Base-by-base conservation (phyloP, 2,329 filamentous ascomycete genomes). In the Setomelanomma holmii region DNA sequence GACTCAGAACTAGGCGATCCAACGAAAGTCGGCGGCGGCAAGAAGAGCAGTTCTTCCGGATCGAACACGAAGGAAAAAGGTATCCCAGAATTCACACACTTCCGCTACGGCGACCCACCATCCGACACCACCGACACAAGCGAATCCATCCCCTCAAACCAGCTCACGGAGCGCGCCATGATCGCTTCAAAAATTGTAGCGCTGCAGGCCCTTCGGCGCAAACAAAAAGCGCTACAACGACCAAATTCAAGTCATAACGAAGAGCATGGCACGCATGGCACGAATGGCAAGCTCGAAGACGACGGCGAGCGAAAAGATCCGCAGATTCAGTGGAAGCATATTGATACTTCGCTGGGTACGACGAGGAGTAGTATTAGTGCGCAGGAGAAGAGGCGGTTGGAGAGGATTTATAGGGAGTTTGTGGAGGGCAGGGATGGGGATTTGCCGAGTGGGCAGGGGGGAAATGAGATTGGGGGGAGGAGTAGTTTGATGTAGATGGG, bases 361-460 rank as follows among this genome's bases (percentile, higher is more conserved):
- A 97, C 93, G 4, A 82, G 93, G 60, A 85, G 90, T 19, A 96
- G 90, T 73, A 96, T 98, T 62, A 91, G 89, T 69, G 79, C 81
- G 3, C 84, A 91, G 53, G 95, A 99, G 77, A 84, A 87, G 65
- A 81, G 79, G 56, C 80, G 93, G 53, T 75, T 99, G 60, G 82
- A 85, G 66, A 85, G 84, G 35, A 97, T 99, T 55, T 99, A 99
- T 72, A 81, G 83, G 14, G 95, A 99, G 77, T 99, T 99, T 79
- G 88, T 97, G 0, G 90, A 91, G 4, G 93, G 92, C 0, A 83
- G 95, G 63, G 96, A 93, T 74, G 95, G 95, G 6, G 93, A 98
- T 79, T 92, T 99, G 91, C 91, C 88, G 54, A 93, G 89, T 75
- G 95, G 95, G 1, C 91, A 98, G 76, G 92, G 90, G 0, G 90